Conservation (phyloP, 1,284 basidiomycete genomes). For the Mycena sp. region DNA sequence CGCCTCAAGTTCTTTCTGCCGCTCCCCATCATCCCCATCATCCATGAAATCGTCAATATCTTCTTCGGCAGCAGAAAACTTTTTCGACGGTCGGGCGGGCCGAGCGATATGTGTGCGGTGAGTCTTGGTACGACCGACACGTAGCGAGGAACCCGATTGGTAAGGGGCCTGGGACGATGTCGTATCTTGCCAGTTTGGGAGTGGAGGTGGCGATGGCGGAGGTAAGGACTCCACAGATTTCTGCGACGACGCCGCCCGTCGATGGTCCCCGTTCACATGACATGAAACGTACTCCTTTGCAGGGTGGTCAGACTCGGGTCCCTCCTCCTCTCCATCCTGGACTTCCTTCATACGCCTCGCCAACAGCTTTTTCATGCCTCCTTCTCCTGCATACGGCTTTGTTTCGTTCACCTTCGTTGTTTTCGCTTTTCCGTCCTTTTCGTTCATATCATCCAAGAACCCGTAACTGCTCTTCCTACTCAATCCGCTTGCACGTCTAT, state of each 20-base stretch:
- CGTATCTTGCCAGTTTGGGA: conserved; percentile 44
- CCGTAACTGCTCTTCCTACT: conserved; percentile 41
- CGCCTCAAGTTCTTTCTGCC: conserved; percentile 51
- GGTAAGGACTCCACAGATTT: conserved; percentile 34
- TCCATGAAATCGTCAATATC: conserved; percentile 67
- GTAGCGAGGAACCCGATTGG: conserved; percentile 59
- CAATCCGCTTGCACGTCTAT: conserved; percentile 48
- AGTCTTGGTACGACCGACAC: conserved; percentile 68
- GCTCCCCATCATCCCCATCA: conserved; percentile 49
- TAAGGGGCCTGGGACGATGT: conserved; percentile 36
- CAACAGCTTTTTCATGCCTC: conserved; percentile 78
- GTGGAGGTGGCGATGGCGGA: conserved; percentile 35
- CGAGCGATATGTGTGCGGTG: conserved; percentile 63
- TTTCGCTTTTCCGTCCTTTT: conserved; percentile 33
- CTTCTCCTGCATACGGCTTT: conserved; percentile 78
- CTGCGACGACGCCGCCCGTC: conserved; percentile 29
- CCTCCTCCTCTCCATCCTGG: conserved; percentile 39
- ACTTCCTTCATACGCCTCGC: conserved; percentile 48
- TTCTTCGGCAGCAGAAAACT: conserved; percentile 75
- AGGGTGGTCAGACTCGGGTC: not conserved
- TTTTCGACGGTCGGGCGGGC: conserved; percentile 51
- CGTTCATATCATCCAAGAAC: conserved; percentile 42
- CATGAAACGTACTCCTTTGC: conserved; percentile 17
- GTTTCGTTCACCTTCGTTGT: conserved; percentile 55
- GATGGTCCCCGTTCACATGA: no score